Evolutionary conservation across 1,284 basidiomycete species (phyloP), one percentile per base, ranked within the genome.

Genomic region (Sanghuangporus baumii): DNA sequence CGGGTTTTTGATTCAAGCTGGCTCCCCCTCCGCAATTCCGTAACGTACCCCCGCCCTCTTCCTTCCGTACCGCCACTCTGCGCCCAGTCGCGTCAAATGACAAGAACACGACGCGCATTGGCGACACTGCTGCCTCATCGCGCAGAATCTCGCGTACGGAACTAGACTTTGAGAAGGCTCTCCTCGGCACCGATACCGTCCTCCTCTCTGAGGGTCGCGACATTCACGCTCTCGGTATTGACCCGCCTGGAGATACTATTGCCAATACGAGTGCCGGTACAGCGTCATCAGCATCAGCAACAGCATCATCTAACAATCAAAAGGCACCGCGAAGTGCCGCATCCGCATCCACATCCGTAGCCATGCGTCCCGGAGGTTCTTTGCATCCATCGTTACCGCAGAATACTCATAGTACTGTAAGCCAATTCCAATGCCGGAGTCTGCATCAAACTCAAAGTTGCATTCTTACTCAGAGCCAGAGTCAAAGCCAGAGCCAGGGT

Each of bases 131-230:
- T 59, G 2, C 26, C 26, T 31, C 26, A 16, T 46, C 43, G 2
- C 79, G 79, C 61, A 79, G 86, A 46, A 71, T 80, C 47, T 91
- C 90, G 47, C 83, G 88, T 50, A 85, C 85, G 40, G 88, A 89
- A 73, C 76, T 87, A 71, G 88, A 91, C 71, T 93, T 93, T 69
- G 90, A 93, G 74, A 82, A 86, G 68, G 89, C 86, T 14, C 74
- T 93, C 65, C 79, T 78, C 64, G 76, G 77, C 14, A 82, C 84
- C 51, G 86, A 82, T 34, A 93, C 90, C 1, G 80, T 91, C 12
- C 67, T 82, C 55, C 76, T 92, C 55, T 82, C 78, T 65, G 88
- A 92, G 72, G 83, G 87, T 38, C 70, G 84, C 41, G 89, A 92
- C 73, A 77, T 91, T 59, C 81, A 81, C 71, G 70, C 79, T 43